Evolutionary conservation across 75 land plant species (phyloP), one percentile per base, ranked within the genome.

Genomic region (Selaginella moellendorffii): DNA sequence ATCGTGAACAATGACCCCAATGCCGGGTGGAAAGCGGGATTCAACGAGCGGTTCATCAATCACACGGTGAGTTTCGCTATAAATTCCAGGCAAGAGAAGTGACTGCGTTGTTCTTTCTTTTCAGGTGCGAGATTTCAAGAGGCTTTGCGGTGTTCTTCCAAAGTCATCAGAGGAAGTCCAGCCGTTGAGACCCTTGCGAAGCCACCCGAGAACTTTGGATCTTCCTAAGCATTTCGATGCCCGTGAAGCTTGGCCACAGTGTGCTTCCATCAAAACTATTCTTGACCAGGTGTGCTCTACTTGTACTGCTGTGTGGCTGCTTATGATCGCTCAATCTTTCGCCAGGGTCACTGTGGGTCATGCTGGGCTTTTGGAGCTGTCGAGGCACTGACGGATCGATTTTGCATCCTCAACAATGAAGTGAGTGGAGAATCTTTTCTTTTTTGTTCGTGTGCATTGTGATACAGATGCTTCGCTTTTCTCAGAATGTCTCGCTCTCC

Each of bases 351-450:
- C 62, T 93, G 98, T 80, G 98, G 98, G 59, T 93, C 98, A 53
- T 93, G 98, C 69, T 93, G 98, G 98, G 98, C 98, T 36, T 93
- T 93, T 74, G 96, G 83, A 65, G 98, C 98, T 62, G 96, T 86
- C 26, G 98, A 93, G 64, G 67, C 90, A 26, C 73, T 93, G 0
- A 78, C 96, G 8, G 98, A 93, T 76, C 85, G 98, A 23, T 93
- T 93, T 65, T 93, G 98, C 64, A 89, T 93, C 69, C 81, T 88
- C 46, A 67, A 70, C 71, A 76, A 69, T 69, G 80, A 77, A 76
- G 97, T 88, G 65, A 60, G 63, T 54, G 28, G 28, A n/a, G n/a
- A n/a, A n/a, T n/a, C n/a, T n/a, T n/a, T n/a, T n/a, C n/a, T n/a
- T n/a, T 22, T 26, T 10, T 63, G n/a, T 26, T 27, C 54, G 61